phyloP scores from a whole-genome alignment of 2,329 filamentous ascomycete genomes.

The Arthrobotrys sphaeroides region DNA sequence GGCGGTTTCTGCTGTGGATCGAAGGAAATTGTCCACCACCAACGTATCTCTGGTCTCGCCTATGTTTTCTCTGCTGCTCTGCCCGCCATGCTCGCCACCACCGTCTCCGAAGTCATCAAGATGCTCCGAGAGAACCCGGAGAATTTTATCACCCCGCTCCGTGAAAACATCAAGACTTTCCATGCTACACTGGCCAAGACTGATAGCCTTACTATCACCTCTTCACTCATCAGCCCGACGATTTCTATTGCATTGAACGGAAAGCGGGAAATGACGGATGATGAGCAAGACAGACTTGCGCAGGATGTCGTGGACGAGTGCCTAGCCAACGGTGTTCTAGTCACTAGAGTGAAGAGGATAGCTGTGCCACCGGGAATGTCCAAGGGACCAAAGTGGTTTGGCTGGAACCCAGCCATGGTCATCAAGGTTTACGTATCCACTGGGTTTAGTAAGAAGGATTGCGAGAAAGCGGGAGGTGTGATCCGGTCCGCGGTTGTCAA shows the following conservation, averaged over 20 bases:
- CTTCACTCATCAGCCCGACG: conserved; percentile 28
- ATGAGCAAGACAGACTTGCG: conserved; percentile 82
- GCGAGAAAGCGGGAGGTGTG: conserved; percentile 87
- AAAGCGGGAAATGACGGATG: conserved; percentile 32
- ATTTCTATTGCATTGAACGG: conserved; percentile 39
- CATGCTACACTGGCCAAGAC: conserved; percentile 87
- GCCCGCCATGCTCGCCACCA: conserved; percentile 93
- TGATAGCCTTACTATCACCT: conserved; percentile 80
- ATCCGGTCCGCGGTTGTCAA: conserved; percentile 95
- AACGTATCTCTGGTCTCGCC: conserved; percentile 88
- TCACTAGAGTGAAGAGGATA: conserved; percentile 84
- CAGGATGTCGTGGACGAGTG: conserved; percentile 98
- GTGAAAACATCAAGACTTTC: conserved; percentile 88
- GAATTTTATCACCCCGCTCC: conserved; percentile 74
- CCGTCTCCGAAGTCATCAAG: conserved; percentile 87
- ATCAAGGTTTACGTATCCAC: conserved; percentile 91
- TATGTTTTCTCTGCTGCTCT: conserved; percentile 97
- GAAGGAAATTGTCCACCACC: conserved; percentile 91
- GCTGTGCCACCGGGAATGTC: conserved; percentile 66
- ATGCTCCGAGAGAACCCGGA: conserved; percentile 88
- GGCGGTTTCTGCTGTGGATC: conserved; percentile 95
- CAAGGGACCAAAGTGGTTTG: conserved; percentile 72
- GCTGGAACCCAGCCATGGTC: conserved; percentile 73
- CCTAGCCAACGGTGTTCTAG: conserved; percentile 85
- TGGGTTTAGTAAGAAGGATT: conserved; percentile 89